Evolutionary conservation across 208 protist genomes (phyloP), one percentile per base, ranked within the genome.

Genomic region (Acanthamoeba sp.): DNA sequence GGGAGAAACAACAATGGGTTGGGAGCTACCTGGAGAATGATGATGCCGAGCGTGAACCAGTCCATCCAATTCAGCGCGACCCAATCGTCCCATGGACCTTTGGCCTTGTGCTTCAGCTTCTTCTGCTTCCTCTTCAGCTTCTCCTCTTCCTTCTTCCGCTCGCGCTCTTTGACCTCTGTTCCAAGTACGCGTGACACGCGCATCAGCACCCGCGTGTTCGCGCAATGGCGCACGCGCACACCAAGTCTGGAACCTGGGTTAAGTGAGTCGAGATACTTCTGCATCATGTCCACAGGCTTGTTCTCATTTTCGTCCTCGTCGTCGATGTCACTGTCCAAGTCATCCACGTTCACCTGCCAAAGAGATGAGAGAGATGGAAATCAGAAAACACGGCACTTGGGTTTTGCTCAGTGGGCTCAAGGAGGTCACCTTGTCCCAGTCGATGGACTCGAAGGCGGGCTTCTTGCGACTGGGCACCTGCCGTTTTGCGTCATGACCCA

Each of bases 51-150:
- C 45, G 78, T 87, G 78, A 87, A 87, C 45, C 78, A 87, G 78
- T 87, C 78, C 78, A 87, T 87, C 78, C 78, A 87, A 20, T 87
- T 87, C 78, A 87, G 78, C n/a, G 24, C 78, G 7, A 87, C 27
- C 78, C 78, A 87, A 45, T 87, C 78, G 48, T 50, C 45, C 78
- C 78, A 87, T 3, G 78, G 29, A 22, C 45, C 78, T n/a, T 59
- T 32, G 4, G 22, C 29, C 45, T 59, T 87, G 5, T 91, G 29
- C 55, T 91, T 91, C 55, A 27, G n/a, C 55, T 22, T 69, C 55
- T 91, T 91, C 10, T 73, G 14, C 85, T 88, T 88, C 16, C 22
- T 66, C 55, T 4, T 91, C 85, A 22, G 12, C 78, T 87, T 59
- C 18, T 50, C 45, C n/a, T 87, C 40, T 38, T 62, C 45, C 78